These are phyloP conservation scores for Cylindrotheca closterium DNA, from an alignment of 108 stramenopile species.

Conservation along the genomic window DNA sequence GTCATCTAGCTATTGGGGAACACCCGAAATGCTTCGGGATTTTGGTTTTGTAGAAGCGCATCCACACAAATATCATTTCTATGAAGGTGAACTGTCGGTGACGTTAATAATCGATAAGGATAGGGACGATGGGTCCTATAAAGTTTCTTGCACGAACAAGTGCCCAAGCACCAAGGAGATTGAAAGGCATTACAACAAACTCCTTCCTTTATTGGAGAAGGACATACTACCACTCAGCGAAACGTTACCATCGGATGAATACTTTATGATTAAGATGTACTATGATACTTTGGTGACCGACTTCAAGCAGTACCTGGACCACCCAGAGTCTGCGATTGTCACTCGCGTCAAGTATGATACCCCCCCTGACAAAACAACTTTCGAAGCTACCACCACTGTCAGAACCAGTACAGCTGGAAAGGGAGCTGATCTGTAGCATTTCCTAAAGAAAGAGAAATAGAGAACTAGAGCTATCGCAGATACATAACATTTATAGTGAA, in stretches of 20 bases:
- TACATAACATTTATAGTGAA: background rate
- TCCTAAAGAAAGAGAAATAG: background rate
- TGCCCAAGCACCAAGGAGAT: background rate
- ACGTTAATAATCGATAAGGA: background rate
- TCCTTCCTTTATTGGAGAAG: background rate
- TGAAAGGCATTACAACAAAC: background rate
- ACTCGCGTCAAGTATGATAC: too few relatives aligned
- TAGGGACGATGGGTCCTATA: background rate
- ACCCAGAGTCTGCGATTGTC: too few relatives aligned
- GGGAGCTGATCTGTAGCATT: background rate
- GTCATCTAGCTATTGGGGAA: slow-evolving; percentile 5
- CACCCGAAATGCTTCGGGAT: slow-evolving; percentile 31
- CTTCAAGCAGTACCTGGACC: too few relatives aligned
- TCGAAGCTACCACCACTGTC: background rate
- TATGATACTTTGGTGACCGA: too few relatives aligned
- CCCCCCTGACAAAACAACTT: too few relatives aligned
- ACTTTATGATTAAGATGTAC: too few relatives aligned
- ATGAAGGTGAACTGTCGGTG: background rate
- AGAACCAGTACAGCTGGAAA: background rate
- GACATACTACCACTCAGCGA: background rate
- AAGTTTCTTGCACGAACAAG: background rate
- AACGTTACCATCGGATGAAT: too few relatives aligned
- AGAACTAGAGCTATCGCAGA: background rate
- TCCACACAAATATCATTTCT: slow-evolving; percentile 11
- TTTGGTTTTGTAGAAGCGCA: slow-evolving; percentile 33